These are phyloP conservation scores for Limnomonas spitsbergensis DNA, from an alignment of 139 green algal genomes.

Conservation along the genomic window DNA sequence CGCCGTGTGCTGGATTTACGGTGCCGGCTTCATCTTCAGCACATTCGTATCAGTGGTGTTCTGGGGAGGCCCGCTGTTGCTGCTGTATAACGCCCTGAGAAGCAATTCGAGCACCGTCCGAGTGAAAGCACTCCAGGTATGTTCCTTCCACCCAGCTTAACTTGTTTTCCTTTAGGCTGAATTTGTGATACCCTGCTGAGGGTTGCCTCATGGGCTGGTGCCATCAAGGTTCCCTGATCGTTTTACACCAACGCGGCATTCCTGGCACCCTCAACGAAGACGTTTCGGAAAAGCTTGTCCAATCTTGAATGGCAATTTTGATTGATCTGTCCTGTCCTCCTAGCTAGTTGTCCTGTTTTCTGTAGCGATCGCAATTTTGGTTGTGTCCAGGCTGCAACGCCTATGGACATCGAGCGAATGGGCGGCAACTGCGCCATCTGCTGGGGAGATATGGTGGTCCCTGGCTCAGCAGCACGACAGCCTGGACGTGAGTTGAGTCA, in stretches of 20 bases:
- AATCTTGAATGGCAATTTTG: too few species aligned
- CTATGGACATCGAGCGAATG: constrained; percentile 71
- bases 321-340: too few species aligned
- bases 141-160: not conserved
- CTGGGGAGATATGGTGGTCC: constrained; percentile 60
- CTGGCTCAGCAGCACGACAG: not conserved
- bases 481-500: not conserved
- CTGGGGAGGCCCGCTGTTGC: constrained; percentile 55
- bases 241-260: too few species aligned
- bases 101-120: constrained; percentile 24
- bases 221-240: too few species aligned
- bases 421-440: constrained; percentile 74
- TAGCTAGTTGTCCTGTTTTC: too few species aligned
- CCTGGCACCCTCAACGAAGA: too few species aligned
- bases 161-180: too few species aligned
- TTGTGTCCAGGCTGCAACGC: constrained; percentile 42
- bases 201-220: too few species aligned
- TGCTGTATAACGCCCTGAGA: constrained; percentile 38
- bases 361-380: too few species aligned
- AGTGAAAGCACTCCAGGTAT: not conserved
- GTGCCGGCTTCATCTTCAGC: constrained; percentile 73
- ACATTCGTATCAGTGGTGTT: constrained; percentile 62
- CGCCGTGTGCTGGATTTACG: constrained; percentile 83
- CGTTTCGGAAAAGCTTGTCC: too few species aligned
- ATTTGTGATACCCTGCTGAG: too few species aligned